Conservation (phyloP, 805 yeast species). For the Suhomyces sp. region DNA sequence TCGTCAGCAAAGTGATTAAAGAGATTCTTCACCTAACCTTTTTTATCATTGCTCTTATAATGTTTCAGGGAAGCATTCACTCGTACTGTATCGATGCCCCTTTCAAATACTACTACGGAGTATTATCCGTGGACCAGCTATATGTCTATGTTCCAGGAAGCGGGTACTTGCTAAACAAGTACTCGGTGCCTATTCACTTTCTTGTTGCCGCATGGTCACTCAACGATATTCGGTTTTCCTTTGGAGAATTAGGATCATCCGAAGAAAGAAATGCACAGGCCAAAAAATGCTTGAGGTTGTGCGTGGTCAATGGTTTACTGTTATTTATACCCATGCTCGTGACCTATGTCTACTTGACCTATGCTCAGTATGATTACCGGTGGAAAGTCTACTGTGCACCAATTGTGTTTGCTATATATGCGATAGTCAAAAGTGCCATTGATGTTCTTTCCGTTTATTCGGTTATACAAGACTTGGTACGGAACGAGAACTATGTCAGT, state of each 20-base stretch:
- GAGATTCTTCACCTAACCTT: background rate
- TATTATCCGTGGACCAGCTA: background rate
- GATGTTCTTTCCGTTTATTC: background rate
- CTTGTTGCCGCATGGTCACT: slow-evolving; percentile 20
- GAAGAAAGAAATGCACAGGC: background rate
- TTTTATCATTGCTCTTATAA: background rate
- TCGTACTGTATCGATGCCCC: slow-evolving; percentile 18
- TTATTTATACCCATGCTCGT: background rate
- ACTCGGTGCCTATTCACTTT: slow-evolving; percentile 12
- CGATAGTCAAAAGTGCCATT: background rate
- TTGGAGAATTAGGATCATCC: background rate
- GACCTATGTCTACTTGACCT: background rate
- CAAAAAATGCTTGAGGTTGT: background rate
- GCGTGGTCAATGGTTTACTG: background rate
- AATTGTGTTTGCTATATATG: background rate
- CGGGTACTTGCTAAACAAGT: background rate
- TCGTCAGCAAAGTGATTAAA: background rate
- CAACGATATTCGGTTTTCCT: slow-evolving; percentile 6
- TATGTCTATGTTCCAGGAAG: background rate
- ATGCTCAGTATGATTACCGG: background rate
- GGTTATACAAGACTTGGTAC: slow-evolving; percentile 42
- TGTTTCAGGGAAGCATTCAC: background rate
- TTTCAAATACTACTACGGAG: slow-evolving; percentile 7
- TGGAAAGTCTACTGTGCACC: background rate
- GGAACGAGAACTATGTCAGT: slow-evolving; percentile 54